Base-by-base conservation (phyloP, 2,329 filamentous ascomycete species). In the Aspergillus hortae region DNA sequence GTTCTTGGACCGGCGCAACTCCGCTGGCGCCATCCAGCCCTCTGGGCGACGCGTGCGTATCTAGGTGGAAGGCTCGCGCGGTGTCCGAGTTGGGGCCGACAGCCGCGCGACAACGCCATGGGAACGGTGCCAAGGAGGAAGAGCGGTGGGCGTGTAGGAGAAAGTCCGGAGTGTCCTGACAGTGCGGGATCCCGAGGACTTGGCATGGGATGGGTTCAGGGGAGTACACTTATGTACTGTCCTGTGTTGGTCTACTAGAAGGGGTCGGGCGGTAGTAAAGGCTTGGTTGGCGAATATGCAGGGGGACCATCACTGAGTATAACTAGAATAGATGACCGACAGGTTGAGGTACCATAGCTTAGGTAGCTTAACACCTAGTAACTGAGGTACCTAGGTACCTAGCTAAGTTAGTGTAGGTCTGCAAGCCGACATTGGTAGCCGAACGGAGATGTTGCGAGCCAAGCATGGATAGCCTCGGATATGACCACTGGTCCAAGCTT, bases 371-470 rank as follows among this genome's bases (percentile, higher is more conserved):
- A 6, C 23, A 6, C 23, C 6, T 6, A 23, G 23, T 23, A 23
- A 23, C 23, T 23, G 4, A 19, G 19, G 19, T 19, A 23, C 6
- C 23, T 23, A 23, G 23, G 21, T 17, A 2, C 17, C 17, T 17
- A 17, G 17, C 17, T 17, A 17, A 17, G 17, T 17, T 17, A 17
- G 17, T 17, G 17, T 17, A 17, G 17, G 19, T 19, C 23, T 23
- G 23, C 23, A 21, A 33, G 45, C 51, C 42, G 51, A 49, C 21
- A 17, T 12, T 33, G 33, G 32, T 19, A 38, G 44, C n/a, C 36
- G 41, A 45, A n/a, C 52, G 52, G 52, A 54, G 48, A 51, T 54
- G 30, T 30, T 51, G 52, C 52, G 52, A 51, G 52, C 49, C 42
- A 48, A 51, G 41, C 42, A 6, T 47, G 21, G 44, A 2, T n/a